These are phyloP conservation scores for Podaxis carcinomalis DNA, from an alignment of 768 basidiomycete species.

Conservation along the genomic window DNA sequence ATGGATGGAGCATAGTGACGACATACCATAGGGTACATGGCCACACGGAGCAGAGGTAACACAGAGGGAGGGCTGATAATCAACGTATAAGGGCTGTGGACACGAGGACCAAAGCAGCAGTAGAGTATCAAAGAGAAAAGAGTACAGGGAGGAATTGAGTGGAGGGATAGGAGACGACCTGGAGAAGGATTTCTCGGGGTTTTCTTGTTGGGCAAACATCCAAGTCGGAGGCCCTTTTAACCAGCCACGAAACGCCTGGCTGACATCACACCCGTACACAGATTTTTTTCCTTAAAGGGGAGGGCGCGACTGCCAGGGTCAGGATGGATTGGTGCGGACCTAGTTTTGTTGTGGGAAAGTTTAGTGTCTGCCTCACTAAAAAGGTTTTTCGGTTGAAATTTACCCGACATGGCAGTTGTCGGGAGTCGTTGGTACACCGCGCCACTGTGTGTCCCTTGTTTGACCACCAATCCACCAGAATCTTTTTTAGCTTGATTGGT, in stretches of 20 bases:
- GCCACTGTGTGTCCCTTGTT: conserved; percentile 1
- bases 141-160: not conserved
- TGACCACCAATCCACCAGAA: not conserved
- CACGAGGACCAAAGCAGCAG: not conserved
- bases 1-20: not conserved
- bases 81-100: not conserved
- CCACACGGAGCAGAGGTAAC: not conserved
- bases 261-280: not conserved
- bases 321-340: conserved; percentile 15
- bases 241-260: not conserved
- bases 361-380: not conserved
- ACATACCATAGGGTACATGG: conserved; percentile 1
- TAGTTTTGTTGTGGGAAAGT: conserved; percentile 4
- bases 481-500: conserved; percentile 3
- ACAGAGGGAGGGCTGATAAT: not conserved
- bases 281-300: conserved; percentile 4
- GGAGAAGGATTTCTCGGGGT: not conserved
- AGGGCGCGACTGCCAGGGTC: not conserved
- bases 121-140: not conserved
- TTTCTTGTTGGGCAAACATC: not conserved
- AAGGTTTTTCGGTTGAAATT: not conserved
- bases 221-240: not conserved
- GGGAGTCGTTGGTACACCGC: not conserved
- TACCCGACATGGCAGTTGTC: not conserved
- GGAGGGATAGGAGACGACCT: not conserved